Conservation (phyloP, 2,329 filamentous ascomycete species). For the Cercospora berteroae region DNA sequence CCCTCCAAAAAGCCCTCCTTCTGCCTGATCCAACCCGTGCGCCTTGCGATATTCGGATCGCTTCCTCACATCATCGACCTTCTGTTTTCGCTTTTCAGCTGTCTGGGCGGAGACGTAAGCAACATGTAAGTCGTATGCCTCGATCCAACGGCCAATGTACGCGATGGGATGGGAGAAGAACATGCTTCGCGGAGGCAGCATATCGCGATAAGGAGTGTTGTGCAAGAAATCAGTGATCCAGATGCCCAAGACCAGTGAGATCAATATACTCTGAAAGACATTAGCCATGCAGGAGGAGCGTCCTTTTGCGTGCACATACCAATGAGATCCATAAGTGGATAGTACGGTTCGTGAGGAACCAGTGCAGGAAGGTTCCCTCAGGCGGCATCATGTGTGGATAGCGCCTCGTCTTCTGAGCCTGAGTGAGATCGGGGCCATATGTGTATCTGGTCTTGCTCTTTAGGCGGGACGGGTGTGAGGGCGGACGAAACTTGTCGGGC, state of each 20-base stretch:
- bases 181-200: slow-evolving; percentile 70
- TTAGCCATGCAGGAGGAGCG: not conserved
- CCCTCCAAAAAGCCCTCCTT: slow-evolving; percentile 49
- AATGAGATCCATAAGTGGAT: slow-evolving; percentile 83
- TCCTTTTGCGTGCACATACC: slow-evolving; percentile 47
- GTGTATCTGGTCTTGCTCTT: slow-evolving; percentile 57
- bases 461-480: slow-evolving; percentile 77
- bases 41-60: slow-evolving; percentile 79
- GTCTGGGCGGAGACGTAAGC: slow-evolving; percentile 67
- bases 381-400: slow-evolving; percentile 91
- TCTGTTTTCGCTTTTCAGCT: slow-evolving; percentile 67
- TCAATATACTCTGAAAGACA: slow-evolving; percentile 59
- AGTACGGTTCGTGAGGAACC: slow-evolving; percentile 73
- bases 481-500: slow-evolving; percentile 84
- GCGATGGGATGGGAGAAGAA: slow-evolving; percentile 68
- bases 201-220: slow-evolving; percentile 74
- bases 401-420: slow-evolving; percentile 64
- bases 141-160: slow-evolving; percentile 63
- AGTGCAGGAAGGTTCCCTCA: slow-evolving; percentile 75
- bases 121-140: slow-evolving; percentile 75
- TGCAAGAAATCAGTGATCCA: slow-evolving; percentile 75
- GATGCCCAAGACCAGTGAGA: slow-evolving; percentile 67
- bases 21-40: slow-evolving; percentile 69
- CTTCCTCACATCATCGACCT: slow-evolving; percentile 84
- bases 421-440: slow-evolving; percentile 73